Evolutionary conservation across 169 alveolate species (phyloP), one percentile per base, ranked within the genome.

Genomic region (Cystoisospora suis): DNA sequence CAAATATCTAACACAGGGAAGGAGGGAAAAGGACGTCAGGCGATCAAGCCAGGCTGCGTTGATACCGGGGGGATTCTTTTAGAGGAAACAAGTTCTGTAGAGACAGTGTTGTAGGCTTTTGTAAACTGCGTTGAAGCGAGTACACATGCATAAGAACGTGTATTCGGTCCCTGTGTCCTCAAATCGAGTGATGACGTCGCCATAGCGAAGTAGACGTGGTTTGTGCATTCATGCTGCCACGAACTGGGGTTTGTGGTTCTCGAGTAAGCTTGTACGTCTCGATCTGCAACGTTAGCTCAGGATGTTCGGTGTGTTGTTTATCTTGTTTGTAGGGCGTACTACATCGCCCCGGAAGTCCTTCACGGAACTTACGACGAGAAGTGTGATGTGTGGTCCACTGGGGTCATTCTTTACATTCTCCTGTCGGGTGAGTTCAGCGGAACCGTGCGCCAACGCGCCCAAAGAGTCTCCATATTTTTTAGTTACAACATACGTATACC

Each of bases 261-360:
- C 15, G 5, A n/a, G n/a, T 95, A 96, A 58, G 70, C 27, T 46
- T 27, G 93, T 81, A 88, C 86, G 75, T 27, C 15, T 20, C 75
- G 36, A 2, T 93, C 93, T 4, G 34, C 72, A 2, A 53, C 36
- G 6, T 65, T 91, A 38, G n/a, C n/a, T 49, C 65, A 34, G 49
- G 65, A 61, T 77, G 6, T 6, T 87, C 46, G 44, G 29, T 29
- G 36, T 27, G n/a, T n/a, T n/a, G n/a, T n/a, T n/a, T n/a, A n/a
- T n/a, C n/a, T n/a, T n/a, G n/a, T 61, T 20, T 87, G 32, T 58
- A 93, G 95, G 27, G 98, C 98, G 9, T 97, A 97, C 90, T 97
- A 97, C 94, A 97, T 97, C 72, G 98, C 98, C 42, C 98, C 98
- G 15, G 98, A 97, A 81, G 98, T 97, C 44, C 93, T 97, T 44